Evolutionary conservation across 768 basidiomycete species (phyloP), one percentile per base, ranked within the genome.

Genomic region (Boletus huronensis): DNA sequence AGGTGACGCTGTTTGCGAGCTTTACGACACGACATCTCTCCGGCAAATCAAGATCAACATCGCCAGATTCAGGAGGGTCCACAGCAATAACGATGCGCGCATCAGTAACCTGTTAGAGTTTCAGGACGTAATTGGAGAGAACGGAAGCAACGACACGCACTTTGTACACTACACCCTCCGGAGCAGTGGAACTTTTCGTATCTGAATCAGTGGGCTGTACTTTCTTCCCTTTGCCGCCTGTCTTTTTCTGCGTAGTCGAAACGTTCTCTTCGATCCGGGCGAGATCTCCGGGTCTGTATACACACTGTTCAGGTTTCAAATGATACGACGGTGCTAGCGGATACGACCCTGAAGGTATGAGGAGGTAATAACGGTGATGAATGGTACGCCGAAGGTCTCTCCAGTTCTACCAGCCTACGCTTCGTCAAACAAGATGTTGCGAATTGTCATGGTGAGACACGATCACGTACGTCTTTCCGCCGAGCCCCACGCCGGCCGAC

Each of bases 1-100:
- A 94, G 0, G 95, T 98, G 16, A 91, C 84, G 51, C 86, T 93
- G 62, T 98, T 98, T 13, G 93, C 93, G 2, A 96, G 77, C 66
- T 98, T 98, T 48, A 98, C 68, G 48, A 94, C 73, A 17, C 90
- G 79, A 71, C 93, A 91, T 47, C 88, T 79, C 63, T 95, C 93
- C 6, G 93, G 91, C 0, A 97, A 68, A 62, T 93, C 88, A 13
- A 90, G 72, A 46, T 90, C 88, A 42, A 83, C 80, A 46, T 78
- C 77, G 31, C 72, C 74, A 2, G 78, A 74, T 47, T 88, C 85
- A 16, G 82, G 77, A 13, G 80, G 69, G 63, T 90, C 85, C 17
- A 93, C 73, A 5, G 93, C 91, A 36, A 98, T 78, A 11, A 92
- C 82, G 45, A 97, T 87, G 50, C 83, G 81, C 0, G 85, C 86